Percentiles rank a stretch among this genome's conserved stretches.
Evolutionary conservation across 106 monocot species (phyloP).

Genomic region (Alisma plantagoaquatica): DNA sequence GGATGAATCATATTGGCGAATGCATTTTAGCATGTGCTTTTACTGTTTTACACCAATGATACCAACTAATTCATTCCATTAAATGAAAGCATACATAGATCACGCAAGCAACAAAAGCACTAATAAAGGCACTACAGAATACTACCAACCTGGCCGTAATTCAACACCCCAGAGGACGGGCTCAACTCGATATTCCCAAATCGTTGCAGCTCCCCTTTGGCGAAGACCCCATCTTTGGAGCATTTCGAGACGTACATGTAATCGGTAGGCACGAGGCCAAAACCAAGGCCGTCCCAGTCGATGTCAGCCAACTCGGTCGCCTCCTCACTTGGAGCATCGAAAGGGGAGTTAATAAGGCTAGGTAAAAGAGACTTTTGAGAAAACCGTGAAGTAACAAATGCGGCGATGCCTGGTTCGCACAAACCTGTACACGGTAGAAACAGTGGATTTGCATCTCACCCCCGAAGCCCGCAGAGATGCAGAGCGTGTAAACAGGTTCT

Average conservation of each 20-base stretch:
- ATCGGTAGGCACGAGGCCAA: conserved; percentile 66
- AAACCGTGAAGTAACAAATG: neutral
- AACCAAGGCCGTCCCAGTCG: conserved; percentile 81
- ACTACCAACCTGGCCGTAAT: conserved; percentile 43
- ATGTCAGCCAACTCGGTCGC: conserved; percentile 33
- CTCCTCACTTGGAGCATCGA: conserved; percentile 21
- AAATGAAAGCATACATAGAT: no score
- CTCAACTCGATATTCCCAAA: conserved; percentile 52
- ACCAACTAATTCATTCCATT: no score
- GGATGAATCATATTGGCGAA: no score
- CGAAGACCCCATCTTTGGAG: conserved; percentile 36
- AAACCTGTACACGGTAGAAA: conserved; percentile 18
- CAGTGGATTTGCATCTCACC: conserved; percentile 24
- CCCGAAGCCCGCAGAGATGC: conserved; percentile 3
- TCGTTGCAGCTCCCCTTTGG: conserved; percentile 42
- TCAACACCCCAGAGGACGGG: conserved; percentile 42
- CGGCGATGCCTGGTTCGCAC: neutral
- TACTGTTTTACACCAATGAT: no score
- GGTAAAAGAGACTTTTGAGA: neutral
- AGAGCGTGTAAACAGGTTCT: conserved; percentile 12
- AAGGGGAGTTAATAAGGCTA: neutral
- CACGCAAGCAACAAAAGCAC: no score
- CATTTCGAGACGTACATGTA: conserved; percentile 80
- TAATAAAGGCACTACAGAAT: no score
- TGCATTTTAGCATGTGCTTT: no score